Base-by-base conservation (phyloP, 345 rosid species). In the Excoecaria agallocha region DNA sequence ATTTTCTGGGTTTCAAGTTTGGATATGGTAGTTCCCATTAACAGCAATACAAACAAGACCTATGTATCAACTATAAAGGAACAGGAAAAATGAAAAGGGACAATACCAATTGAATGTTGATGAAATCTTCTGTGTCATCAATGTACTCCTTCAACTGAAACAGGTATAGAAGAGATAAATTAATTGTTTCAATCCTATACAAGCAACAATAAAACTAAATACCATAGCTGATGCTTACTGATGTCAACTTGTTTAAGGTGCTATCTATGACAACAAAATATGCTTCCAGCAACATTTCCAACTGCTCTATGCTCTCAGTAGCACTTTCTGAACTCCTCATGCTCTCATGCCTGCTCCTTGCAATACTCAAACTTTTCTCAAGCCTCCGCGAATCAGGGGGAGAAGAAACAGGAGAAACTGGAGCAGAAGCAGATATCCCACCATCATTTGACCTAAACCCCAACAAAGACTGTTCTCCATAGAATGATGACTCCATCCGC, bases 271-370 rank as follows among this genome's bases (percentile, higher is more conserved):
- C 89, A 41, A 95, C 99, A 85, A 95, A 95, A 73, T 95, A 95
- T 30, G 99, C 99, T 81, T 95, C 99, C 58, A 95, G 94, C 86
- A 95, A 86, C 99, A 95, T 95, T 85, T 95, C 99, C 38, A 95
- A 90, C 80, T 93, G 96, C 70, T 95, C 99, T 67, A 95, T 91
- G 68, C 84, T 93, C 73, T 88, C 96, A 6, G 89, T 86, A 52
- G 80, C 52, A 74, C 91, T 87, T 73, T 90, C 96, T 56, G 94
- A 83, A 67, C 99, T 95, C 86, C 84, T 93, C 84, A 84, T 81
- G 81, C 99, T 95, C 80, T 85, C 98, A 71, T 91, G 99, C 25
- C 97, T 82, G 78, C 99, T 95, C 86, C 98, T 89, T 22, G 96
- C 92, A 80, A 87, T 86, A 79, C 97, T 93, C 80, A 87, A 81